These are phyloP conservation scores for Amanita subjunquillea DNA, from an alignment of 768 basidiomycete genomes.

Conservation along the genomic window DNA sequence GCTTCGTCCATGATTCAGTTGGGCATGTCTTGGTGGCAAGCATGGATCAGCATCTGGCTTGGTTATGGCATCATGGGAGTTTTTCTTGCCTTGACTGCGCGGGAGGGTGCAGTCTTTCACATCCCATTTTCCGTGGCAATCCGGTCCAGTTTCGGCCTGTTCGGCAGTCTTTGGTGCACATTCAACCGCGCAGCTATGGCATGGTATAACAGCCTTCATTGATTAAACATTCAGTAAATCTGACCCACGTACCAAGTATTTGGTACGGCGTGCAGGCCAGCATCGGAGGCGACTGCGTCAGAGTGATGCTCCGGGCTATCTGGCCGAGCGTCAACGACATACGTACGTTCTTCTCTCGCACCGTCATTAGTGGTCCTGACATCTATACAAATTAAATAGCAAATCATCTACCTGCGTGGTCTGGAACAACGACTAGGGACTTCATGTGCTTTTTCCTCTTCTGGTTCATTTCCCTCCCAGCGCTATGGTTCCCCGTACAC, in stretches of 20 bases:
- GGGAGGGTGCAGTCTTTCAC: conserved; percentile 69
- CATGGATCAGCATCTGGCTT: conserved; percentile 73
- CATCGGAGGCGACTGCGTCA: conserved; percentile 76
- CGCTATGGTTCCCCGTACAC: conserved; percentile 81
- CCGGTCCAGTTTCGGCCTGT: conserved; percentile 70
- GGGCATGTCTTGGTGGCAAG: conserved; percentile 76
- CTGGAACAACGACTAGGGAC: conserved; percentile 67
- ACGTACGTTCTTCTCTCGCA: conserved; percentile 27
- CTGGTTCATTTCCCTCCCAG: conserved; percentile 71
- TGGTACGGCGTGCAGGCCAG: conserved; percentile 77
- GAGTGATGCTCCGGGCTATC: conserved; percentile 65
- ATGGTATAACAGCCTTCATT: conserved; percentile 34
- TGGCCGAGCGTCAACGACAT: conserved; percentile 65
- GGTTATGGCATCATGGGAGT: conserved; percentile 50
- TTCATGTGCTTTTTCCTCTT: conserved; percentile 82
- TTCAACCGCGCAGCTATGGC: conserved; percentile 69
- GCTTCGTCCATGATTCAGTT: conserved; percentile 64
- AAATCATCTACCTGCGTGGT: conserved; percentile 60
- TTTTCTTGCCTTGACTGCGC: conserved; percentile 68
- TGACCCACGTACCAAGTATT: conserved; percentile 25
- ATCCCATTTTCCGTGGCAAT: conserved; percentile 66
- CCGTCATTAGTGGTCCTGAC: not conserved
- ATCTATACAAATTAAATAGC: conserved; percentile 21
- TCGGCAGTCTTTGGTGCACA: conserved; percentile 70
- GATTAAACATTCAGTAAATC: not conserved